Percentiles rank a stretch among this genome's conserved stretches.
These are phyloP conservation scores for Pinus taeda DNA, from an alignment of 75 land plant genomes.

Conservation along the genomic window DNA sequence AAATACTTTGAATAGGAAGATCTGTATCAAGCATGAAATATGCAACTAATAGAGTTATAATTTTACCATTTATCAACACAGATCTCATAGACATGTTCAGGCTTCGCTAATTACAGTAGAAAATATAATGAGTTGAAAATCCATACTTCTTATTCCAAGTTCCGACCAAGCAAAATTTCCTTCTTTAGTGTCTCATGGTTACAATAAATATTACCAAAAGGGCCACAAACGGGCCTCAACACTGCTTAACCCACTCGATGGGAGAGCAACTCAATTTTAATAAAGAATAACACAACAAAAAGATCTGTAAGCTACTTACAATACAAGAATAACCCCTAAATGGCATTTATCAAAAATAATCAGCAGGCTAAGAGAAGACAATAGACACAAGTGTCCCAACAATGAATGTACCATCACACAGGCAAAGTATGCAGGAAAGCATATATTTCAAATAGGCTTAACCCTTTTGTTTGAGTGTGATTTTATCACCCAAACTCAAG, in stretches of 20 bases:
- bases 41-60: too few species aligned
- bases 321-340: too few species aligned
- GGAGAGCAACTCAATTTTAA: not conserved
- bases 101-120: not conserved
- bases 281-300: too few species aligned
- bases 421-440: not conserved
- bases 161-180: not conserved
- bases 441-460: not conserved
- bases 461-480: conserved; percentile 91
- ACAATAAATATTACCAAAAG: not conserved
- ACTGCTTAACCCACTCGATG: not conserved
- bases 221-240: not conserved
- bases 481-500: conserved; percentile 93
- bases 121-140: conserved; percentile 3
- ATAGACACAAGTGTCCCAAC: not conserved
- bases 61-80: not conserved
- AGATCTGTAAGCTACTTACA: too few species aligned
- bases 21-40: too few species aligned
- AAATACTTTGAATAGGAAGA: too few species aligned
- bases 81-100: not conserved
- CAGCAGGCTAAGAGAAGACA: not conserved
- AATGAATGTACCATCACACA: not conserved
- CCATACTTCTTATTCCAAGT: not conserved
- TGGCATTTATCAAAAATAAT: conserved; percentile 1
- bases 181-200: not conserved